Evolutionary conservation across 345 rosid species (phyloP), one percentile per base, ranked within the genome.

Genomic region (Erodium maritimum): DNA sequence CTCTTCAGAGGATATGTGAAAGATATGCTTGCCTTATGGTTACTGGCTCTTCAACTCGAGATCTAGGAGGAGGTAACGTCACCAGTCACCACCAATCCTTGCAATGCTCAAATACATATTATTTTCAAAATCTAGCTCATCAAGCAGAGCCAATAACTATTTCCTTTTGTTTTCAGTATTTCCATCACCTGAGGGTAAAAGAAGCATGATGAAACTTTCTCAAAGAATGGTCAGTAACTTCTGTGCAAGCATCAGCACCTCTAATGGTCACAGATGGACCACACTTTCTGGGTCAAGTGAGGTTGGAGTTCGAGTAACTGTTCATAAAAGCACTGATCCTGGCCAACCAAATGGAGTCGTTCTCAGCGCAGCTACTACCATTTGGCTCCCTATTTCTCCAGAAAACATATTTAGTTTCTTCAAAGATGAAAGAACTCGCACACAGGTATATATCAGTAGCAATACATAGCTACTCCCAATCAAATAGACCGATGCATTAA

Each of bases 151-250:
- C 23, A 33, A 59, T 50, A 25, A 60, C 25, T n/a, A 25, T 33
- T 65, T 13, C 54, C 50, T 70, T 17, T 37, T 17, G 58, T 55
- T 63, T 71, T 25, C 80, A 91, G 98, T 81, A 59, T 78, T 83
- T 71, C 91, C 97, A 22, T 82, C 87, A 0, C 79, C 82, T 0
- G 99, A 89, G 22, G 99, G 97, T 55, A 93, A 89, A 76, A 73
- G 83, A 71, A 85, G 96, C 79, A 80, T 89, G 96, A 93, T 93
- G 99, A 89, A 80, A 70, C 97, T 93, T 63, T 82, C 91, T 24
- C 97, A 87, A 63, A 82, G 96, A 71, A 93, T 93, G 99, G 78
- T 87, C 10, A 85, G 63, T 66, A 93, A 65, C 68, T 93, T 83
- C 71, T 89, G 97, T 60, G 54, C 77, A 9, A 87, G 99, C 77